Conservation (phyloP, 2,329 filamentous ascomycete species). For the Exutisphaerella laricina region DNA sequence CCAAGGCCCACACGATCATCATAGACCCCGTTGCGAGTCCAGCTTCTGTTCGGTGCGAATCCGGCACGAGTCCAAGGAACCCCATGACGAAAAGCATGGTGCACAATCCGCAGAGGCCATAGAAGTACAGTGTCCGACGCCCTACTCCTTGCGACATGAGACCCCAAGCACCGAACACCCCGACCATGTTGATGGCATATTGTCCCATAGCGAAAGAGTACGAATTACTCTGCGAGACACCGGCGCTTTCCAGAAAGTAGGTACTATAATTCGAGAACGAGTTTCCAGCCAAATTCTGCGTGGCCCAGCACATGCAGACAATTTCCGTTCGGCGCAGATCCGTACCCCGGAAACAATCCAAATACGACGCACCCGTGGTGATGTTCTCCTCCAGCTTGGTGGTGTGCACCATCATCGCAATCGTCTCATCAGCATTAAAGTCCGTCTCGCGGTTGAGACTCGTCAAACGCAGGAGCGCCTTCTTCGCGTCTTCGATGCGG, state of each 20-base stretch:
- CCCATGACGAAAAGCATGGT: conserved; percentile 76
- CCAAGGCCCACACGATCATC: conserved; percentile 76
- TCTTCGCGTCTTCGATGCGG: conserved; percentile 60
- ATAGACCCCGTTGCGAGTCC: conserved; percentile 77
- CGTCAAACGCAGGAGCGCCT: conserved; percentile 60
- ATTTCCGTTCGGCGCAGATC: conserved; percentile 75
- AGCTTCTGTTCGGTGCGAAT: conserved; percentile 52
- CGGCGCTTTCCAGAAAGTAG: conserved; percentile 47
- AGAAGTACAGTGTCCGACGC: conserved; percentile 69
- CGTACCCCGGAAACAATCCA: conserved; percentile 76
- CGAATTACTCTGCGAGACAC: conserved; percentile 38
- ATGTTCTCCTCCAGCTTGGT: conserved; percentile 73
- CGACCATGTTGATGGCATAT: conserved; percentile 65
- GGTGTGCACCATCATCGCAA: conserved; percentile 90
- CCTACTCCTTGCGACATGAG: conserved; percentile 71
- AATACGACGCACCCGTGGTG: conserved; percentile 66
- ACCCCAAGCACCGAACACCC: conserved; percentile 75
- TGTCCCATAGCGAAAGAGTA: conserved; percentile 51
- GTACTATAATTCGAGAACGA: conserved; percentile 45
- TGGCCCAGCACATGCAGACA: conserved; percentile 50
- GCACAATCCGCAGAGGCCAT: conserved; percentile 67
- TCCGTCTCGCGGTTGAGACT: conserved; percentile 58
- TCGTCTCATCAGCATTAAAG: conserved; percentile 76
- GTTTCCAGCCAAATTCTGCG: conserved; percentile 45
- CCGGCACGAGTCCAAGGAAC: conserved; percentile 70